Percentiles rank a stretch among this genome's conserved stretches.
Evolutionary conservation across 2,329 filamentous ascomycete genomes (phyloP).

Genomic region (Penicillium capsulatum): DNA sequence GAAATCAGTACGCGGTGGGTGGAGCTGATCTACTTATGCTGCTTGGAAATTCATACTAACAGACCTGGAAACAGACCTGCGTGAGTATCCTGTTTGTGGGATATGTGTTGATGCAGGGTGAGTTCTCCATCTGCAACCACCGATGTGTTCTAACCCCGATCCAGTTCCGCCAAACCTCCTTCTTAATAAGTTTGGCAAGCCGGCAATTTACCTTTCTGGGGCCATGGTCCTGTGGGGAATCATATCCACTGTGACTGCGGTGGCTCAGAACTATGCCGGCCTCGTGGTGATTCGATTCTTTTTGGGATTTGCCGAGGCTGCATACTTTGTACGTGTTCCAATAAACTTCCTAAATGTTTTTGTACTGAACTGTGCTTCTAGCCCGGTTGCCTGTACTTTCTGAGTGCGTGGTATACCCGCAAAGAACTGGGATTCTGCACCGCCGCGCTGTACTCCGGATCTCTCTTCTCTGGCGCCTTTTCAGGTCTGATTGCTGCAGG

Average conservation of each 20-base stretch:
- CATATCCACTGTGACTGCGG: slow-evolving; percentile 48
- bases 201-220: slow-evolving; percentile 49
- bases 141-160: background rate
- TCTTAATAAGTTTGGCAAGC: slow-evolving; percentile 49
- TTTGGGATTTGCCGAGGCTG: slow-evolving; percentile 40
- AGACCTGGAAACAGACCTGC: slow-evolving; percentile 36
- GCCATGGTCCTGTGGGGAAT: slow-evolving; percentile 60
- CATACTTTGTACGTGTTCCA: slow-evolving; percentile 47
- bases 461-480: slow-evolving; percentile 67
- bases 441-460: slow-evolving; percentile 55
- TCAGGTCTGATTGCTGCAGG: slow-evolving; percentile 62
- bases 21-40: background rate
- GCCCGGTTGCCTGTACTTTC: slow-evolving; percentile 24
- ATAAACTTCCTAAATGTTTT: background rate
- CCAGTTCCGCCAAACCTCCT: slow-evolving; percentile 47
- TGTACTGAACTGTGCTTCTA: slow-evolving; percentile 38
- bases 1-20: slow-evolving; percentile 36
- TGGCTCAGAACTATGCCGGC: slow-evolving; percentile 47
- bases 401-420: slow-evolving; percentile 25
- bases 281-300: slow-evolving; percentile 45
- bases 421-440: slow-evolving; percentile 40
- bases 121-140: background rate
- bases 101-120: slow-evolving; percentile 60
- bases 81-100: slow-evolving; percentile 52
- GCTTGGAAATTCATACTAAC: background rate